These are phyloP conservation scores for Gymnopus androsaceus DNA, from an alignment of 1,284 basidiomycete species.

Conservation along the genomic window DNA sequence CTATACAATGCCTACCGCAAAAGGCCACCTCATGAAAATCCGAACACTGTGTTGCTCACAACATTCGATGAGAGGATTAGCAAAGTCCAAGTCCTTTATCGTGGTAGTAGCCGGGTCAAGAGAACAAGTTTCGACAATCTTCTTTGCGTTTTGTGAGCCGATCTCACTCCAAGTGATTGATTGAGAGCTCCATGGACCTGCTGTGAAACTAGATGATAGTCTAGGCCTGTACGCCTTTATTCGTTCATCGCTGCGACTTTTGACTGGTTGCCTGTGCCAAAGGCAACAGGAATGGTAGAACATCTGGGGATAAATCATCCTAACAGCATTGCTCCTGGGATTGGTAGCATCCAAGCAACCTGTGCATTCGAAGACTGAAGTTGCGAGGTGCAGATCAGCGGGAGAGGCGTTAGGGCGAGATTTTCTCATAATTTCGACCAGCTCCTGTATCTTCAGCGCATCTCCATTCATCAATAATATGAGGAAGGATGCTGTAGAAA, in stretches of 20 bases:
- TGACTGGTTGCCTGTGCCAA: background rate
- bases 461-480: slow-evolving; percentile 1
- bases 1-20: background rate
- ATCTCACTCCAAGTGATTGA: background rate
- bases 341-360: background rate
- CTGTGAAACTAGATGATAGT: background rate
- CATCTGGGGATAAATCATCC: slow-evolving; percentile 8
- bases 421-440: background rate
- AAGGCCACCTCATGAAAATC: slow-evolving; percentile 2
- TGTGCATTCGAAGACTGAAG: background rate
- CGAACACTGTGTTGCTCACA: background rate
- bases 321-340: background rate
- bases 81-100: background rate
- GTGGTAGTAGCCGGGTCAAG: slow-evolving; percentile 4
- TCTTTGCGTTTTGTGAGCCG: background rate
- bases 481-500: background rate
- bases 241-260: background rate
- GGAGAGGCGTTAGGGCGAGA: background rate
- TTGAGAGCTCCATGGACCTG: background rate
- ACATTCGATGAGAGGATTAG: slow-evolving; percentile 6
- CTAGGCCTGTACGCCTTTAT: too few relatives aligned
- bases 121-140: slow-evolving; percentile 2
- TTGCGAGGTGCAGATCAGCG: background rate
- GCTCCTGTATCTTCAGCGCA: background rate
- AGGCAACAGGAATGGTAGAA: slow-evolving; percentile 3